These are phyloP conservation scores for Myriosclerotinia curreyana DNA, from an alignment of 2,329 filamentous ascomycete species.

Conservation along the genomic window DNA sequence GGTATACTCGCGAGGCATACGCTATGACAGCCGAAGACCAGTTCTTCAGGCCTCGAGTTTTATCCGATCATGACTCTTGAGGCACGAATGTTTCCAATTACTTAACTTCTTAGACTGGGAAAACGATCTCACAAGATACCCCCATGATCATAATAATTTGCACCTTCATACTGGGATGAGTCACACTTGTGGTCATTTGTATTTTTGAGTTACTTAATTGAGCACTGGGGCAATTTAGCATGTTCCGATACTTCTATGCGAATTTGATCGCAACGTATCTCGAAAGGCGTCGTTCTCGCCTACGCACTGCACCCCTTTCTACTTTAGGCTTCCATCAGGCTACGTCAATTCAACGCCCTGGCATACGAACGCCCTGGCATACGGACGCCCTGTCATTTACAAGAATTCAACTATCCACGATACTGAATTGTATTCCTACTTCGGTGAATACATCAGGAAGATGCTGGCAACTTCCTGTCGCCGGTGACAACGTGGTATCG, in stretches of 20 bases:
- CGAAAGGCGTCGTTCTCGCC: slow-evolving; percentile 7
- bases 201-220: not conserved
- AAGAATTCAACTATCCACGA: too few relatives aligned
- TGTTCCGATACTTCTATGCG: not conserved
- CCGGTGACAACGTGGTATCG: not conserved
- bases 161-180: not conserved
- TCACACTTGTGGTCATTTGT: slow-evolving; percentile 17
- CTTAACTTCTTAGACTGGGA: not conserved
- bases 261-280: not conserved
- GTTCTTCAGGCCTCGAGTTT: not conserved
- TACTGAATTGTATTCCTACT: not conserved
- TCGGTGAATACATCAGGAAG: not conserved
- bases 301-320: slow-evolving; percentile 10
- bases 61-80: not conserved
- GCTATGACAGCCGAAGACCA: not conserved
- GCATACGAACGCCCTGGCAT: too few relatives aligned
- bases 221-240: not conserved
- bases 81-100: not conserved
- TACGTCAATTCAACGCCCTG: slow-evolving; percentile 3
- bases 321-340: slow-evolving; percentile 17
- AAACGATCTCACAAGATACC: not conserved
- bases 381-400: not conserved
- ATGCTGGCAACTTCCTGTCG: not conserved
- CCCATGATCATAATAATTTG: slow-evolving; percentile 16
- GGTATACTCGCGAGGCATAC: slow-evolving; percentile 6